Percentiles rank a stretch among this genome's conserved stretches.
These are phyloP conservation scores for Leishmania mexicana DNA, from an alignment of 208 protist species.

Conservation along the genomic window DNA sequence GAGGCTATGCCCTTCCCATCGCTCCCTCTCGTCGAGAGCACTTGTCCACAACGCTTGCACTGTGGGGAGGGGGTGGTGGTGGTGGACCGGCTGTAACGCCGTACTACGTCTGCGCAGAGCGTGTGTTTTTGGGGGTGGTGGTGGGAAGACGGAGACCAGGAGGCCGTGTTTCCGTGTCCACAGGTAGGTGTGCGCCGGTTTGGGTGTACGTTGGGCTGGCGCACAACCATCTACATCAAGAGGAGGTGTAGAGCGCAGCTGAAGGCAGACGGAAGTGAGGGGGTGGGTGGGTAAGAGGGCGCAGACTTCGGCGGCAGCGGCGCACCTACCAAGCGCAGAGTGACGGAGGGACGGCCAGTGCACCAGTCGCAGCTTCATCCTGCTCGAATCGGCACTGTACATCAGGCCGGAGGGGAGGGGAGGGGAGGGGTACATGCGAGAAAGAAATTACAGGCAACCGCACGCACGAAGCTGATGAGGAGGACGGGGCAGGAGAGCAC, in stretches of 20 bases:
- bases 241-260: neutral
- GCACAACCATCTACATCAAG: neutral
- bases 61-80: neutral
- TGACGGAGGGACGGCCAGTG: neutral
- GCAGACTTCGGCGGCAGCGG: neutral
- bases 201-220: neutral
- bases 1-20: neutral
- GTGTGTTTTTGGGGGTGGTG: neutral
- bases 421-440: neutral
- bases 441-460: neutral
- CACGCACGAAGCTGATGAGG: neutral
- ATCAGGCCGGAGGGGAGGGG: neutral
- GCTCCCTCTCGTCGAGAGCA: neutral
- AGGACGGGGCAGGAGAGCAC: neutral
- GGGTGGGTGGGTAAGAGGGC: neutral
- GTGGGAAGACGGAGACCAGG: neutral
- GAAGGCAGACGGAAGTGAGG: neutral
- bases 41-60: neutral
- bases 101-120: neutral
- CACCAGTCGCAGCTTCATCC: neutral
- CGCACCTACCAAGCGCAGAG: neutral
- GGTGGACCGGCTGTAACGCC: neutral
- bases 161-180: neutral
- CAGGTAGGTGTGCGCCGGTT: neutral
- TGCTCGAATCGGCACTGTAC: neutral